Evolutionary conservation across 371 early-diverging fungal genomes (phyloP).

Genomic region (Batrachochytrium dendrobatidis): DNA sequence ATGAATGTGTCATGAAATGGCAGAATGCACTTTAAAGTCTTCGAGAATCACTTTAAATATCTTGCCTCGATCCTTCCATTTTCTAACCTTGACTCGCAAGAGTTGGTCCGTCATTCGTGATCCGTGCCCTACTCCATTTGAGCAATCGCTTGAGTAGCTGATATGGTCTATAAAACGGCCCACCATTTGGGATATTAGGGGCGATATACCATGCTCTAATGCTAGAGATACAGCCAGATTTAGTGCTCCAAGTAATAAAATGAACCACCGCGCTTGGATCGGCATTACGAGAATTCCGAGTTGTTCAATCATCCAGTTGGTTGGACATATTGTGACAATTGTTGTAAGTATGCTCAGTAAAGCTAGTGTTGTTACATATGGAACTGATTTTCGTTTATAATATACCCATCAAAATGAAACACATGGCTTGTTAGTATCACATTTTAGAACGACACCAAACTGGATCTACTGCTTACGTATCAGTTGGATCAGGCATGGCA

Average conservation of each 20-base stretch:
- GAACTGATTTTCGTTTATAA: no score
- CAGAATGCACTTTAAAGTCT: no score
- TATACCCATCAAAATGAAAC: not conserved
- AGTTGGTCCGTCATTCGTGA: not conserved
- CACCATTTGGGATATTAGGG: not conserved
- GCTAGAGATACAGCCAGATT: not conserved
- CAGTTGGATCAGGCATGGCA: no score
- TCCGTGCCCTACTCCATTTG: not conserved
- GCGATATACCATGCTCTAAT: not conserved
- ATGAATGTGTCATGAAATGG: no score
- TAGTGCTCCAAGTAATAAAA: not conserved
- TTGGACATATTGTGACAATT: not conserved
- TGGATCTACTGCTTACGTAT: no score
- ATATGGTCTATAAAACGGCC: not conserved
- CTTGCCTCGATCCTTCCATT: conserved; percentile 10
- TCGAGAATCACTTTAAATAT: conserved; percentile 11
- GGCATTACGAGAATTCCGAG: not conserved
- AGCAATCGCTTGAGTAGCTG: not conserved
- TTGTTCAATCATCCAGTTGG: not conserved
- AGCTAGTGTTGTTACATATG: not conserved
- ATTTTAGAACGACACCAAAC: not conserved
- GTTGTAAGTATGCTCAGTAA: not conserved
- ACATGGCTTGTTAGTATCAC: not conserved
- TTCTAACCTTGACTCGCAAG: conserved; percentile 4
- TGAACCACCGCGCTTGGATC: not conserved